These are phyloP conservation scores for Cryptococcus amylolentus DNA, from an alignment of 1,284 basidiomycete genomes.

Conservation along the genomic window DNA sequence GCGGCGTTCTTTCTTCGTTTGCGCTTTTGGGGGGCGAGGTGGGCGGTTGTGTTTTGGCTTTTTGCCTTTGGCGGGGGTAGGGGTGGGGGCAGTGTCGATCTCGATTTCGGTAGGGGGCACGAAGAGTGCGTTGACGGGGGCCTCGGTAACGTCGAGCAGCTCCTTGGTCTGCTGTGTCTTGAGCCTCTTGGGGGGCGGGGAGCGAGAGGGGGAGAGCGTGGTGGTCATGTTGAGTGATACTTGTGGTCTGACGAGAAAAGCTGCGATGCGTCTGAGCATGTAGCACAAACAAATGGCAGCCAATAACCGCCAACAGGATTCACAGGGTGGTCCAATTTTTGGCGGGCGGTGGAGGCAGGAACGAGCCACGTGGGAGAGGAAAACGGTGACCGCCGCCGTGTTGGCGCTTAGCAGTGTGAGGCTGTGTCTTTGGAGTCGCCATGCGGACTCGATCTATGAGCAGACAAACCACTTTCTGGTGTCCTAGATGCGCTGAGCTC, in stretches of 20 bases:
- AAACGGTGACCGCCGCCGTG: too few species aligned
- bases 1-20: constrained; percentile 17
- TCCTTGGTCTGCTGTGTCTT: constrained; percentile 10
- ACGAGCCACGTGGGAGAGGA: too few species aligned
- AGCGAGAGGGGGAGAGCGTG: constrained; percentile 1
- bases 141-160: constrained; percentile 6
- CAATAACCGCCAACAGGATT: too few species aligned
- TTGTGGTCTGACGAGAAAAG: background rate
- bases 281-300: background rate
- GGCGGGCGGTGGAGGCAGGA: too few species aligned
- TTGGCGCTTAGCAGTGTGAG: too few species aligned
- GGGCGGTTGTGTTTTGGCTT: constrained; percentile 3
- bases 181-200: constrained; percentile 28
- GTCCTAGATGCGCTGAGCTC: too few species aligned
- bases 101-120: constrained; percentile 4
- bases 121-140: constrained; percentile 27
- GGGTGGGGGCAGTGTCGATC: constrained; percentile 2
- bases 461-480: too few species aligned
- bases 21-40: constrained; percentile 11
- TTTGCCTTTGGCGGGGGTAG: constrained; percentile 2
- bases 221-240: constrained; percentile 14
- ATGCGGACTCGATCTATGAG: too few species aligned
- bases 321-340: too few species aligned
- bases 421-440: too few species aligned
- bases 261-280: background rate